Evolutionary conservation across 1,139 yeast species (phyloP).

Genomic region (Arxiozyma slooffiae): DNA sequence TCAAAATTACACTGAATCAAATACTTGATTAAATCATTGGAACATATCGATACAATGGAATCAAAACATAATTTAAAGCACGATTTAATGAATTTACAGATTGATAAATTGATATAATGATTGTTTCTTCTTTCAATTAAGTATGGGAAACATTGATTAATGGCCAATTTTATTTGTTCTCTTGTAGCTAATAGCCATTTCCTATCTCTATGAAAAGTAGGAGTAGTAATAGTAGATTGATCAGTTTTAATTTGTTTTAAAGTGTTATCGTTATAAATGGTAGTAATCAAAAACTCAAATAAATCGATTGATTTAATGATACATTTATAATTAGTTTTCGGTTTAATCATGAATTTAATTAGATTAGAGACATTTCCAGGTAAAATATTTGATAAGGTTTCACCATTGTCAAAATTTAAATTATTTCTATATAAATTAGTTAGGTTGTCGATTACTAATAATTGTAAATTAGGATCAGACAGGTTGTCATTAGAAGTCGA

Average conservation of each 20-base stretch:
- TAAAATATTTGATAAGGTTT: constrained; percentile 41
- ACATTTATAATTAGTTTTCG: constrained; percentile 36
- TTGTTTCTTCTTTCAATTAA: constrained; percentile 29
- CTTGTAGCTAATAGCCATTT: constrained; percentile 61
- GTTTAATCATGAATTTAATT: constrained; percentile 36
- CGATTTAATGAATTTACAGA: not conserved
- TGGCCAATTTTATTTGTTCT: constrained; percentile 39
- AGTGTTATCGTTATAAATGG: constrained; percentile 37
- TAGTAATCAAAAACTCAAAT: constrained; percentile 29
- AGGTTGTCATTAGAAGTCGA: constrained; percentile 20
- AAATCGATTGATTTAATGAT: constrained; percentile 30
- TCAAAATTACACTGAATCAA: not conserved
- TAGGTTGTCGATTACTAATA: constrained; percentile 33
- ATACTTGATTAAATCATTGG: not conserved
- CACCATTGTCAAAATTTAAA: constrained; percentile 36
- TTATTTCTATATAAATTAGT: constrained; percentile 30
- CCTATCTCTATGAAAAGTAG: constrained; percentile 41
- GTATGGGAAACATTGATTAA: constrained; percentile 32
- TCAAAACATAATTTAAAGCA: not conserved
- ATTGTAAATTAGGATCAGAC: constrained; percentile 32
- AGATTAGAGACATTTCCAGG: constrained; percentile 50
- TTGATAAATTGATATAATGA: not conserved
- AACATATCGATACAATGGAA: not conserved
- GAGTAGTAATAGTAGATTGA: constrained; percentile 13
- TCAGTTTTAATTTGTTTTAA: constrained; percentile 12